A percentile compares a stretch with the other conserved stretches of the same genome.
phyloP scores from a whole-genome alignment of 257 asterid species.

The Coffea eugenioides region DNA sequence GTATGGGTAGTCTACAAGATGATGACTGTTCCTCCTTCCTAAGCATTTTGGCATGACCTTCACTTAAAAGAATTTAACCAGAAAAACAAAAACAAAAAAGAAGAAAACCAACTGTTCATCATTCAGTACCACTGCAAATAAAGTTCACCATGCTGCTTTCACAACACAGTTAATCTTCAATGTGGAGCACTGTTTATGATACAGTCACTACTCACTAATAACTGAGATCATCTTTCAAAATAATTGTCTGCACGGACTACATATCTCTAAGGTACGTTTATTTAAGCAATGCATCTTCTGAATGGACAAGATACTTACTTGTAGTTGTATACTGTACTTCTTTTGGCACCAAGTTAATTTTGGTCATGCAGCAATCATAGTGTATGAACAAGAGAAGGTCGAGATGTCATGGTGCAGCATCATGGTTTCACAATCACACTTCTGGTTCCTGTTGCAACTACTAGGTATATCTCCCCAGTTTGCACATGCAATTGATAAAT shows the following conservation, averaged over 20 bases:
- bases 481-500: background rate
- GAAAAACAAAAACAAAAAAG: background rate
- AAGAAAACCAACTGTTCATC: background rate
- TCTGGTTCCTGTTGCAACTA: background rate
- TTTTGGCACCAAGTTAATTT: background rate
- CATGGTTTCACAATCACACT: background rate
- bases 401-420: background rate
- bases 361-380: background rate
- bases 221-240: background rate
- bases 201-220: background rate
- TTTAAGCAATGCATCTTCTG: too few relatives aligned
- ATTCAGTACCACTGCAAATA: background rate
- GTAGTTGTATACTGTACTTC: background rate
- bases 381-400: background rate
- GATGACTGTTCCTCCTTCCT: background rate
- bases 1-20: background rate
- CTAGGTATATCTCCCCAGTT: background rate
- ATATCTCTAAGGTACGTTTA: too few relatives aligned
- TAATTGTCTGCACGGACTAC: too few relatives aligned
- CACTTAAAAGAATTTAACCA: too few relatives aligned
- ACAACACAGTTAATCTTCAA: background rate
- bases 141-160: background rate
- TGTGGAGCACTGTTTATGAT: background rate
- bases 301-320: too few relatives aligned
- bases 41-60: background rate